A percentile compares a stretch with the other conserved stretches of the same genome.
These are phyloP conservation scores for Coprinopsis sp. DNA, from an alignment of 768 basidiomycete genomes.

Conservation along the genomic window DNA sequence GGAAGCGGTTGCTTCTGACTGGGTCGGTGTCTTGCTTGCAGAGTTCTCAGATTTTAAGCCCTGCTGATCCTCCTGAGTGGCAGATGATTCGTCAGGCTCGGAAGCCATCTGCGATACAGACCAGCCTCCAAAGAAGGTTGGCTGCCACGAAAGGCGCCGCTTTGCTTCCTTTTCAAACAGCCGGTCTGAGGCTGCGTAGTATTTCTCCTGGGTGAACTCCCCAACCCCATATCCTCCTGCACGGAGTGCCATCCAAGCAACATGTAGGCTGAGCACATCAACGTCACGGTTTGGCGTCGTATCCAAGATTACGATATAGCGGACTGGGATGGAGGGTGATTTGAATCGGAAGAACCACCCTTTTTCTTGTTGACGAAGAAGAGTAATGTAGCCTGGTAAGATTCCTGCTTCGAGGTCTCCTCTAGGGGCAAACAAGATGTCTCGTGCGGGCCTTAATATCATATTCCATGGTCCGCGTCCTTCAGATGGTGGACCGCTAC, in stretches of 20 bases:
- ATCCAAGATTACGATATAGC: constrained; percentile 25
- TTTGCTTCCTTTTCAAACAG: constrained; percentile 13
- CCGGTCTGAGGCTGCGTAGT: constrained; percentile 8
- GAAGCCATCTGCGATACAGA: no score
- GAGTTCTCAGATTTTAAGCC: no score
- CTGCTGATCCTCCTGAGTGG: no score
- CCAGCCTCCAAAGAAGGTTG: no score
- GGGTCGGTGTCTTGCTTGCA: no score
- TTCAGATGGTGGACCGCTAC: background rate
- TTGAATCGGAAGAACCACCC: constrained; percentile 26
- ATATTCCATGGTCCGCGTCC: background rate
- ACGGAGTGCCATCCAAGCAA: constrained; percentile 27
- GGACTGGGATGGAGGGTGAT: constrained; percentile 26
- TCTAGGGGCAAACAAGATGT: constrained; percentile 5
- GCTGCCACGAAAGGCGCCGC: constrained; percentile 4
- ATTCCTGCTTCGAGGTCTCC: background rate
- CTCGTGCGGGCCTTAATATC: background rate
- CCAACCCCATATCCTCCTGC: constrained; percentile 21
- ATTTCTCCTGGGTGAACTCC: constrained; percentile 10
- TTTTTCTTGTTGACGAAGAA: background rate
- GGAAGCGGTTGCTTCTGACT: no score
- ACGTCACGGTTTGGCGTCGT: constrained; percentile 13
- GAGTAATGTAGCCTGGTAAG: background rate
- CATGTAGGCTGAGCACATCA: constrained; percentile 13
- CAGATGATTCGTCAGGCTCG: no score